These are phyloP conservation scores for Clonostachys solani DNA, from an alignment of 2,329 filamentous ascomycete species.

Conservation along the genomic window DNA sequence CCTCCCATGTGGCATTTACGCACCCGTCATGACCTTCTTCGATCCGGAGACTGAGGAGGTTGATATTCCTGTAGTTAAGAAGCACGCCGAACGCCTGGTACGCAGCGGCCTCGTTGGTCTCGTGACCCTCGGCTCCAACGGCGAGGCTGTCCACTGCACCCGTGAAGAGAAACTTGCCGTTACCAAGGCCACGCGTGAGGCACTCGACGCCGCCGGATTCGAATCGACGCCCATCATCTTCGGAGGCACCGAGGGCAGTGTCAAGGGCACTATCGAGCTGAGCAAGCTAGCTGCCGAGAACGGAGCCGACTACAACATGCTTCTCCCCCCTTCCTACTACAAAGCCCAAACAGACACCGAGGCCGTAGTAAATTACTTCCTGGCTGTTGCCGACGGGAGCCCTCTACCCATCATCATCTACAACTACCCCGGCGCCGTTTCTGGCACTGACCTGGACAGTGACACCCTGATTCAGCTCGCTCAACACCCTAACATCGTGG, in stretches of 20 bases:
- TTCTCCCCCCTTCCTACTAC: constrained; percentile 83
- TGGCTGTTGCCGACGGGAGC: constrained; percentile 68
- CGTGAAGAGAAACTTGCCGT: constrained; percentile 72
- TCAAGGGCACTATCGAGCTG: constrained; percentile 74
- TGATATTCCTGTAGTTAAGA: constrained; percentile 74
- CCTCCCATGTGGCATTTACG: constrained; percentile 79
- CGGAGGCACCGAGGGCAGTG: constrained; percentile 76
- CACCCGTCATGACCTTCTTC: constrained; percentile 90
- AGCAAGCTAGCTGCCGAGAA: constrained; percentile 61
- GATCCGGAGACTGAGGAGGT: constrained; percentile 78
- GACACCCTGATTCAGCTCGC: constrained; percentile 79
- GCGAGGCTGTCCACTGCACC: constrained; percentile 82
- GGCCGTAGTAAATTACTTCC: constrained; percentile 70
- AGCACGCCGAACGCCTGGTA: constrained; percentile 74
- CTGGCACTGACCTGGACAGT: constrained; percentile 86
- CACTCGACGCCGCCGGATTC: constrained; percentile 78
- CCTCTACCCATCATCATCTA: constrained; percentile 80
- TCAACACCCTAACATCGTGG: constrained; percentile 77
- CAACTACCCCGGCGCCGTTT: constrained; percentile 86
- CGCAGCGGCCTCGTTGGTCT: constrained; percentile 76
- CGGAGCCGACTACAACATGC: constrained; percentile 75
- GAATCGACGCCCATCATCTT: constrained; percentile 73
- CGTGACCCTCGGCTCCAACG: constrained; percentile 86
- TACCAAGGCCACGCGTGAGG: constrained; percentile 73
- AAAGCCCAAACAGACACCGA: constrained; percentile 70